phyloP scores from a whole-genome alignment of 2,329 filamentous ascomycete genomes.

The Cyphellophora attinorum region DNA sequence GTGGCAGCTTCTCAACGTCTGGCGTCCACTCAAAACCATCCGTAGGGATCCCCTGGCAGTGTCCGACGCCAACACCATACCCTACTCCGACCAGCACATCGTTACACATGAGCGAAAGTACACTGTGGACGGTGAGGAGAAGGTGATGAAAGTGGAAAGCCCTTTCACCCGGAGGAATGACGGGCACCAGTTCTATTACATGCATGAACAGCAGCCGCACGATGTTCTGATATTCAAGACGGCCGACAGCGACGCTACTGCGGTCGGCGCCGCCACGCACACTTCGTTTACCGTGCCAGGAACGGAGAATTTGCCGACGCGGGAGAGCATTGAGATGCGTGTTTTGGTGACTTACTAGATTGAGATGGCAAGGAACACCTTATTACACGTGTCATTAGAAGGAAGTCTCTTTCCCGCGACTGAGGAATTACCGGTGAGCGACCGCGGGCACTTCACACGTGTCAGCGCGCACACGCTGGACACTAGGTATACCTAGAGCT shows the following conservation, averaged over 20 bases:
- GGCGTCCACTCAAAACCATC: constrained; percentile 40
- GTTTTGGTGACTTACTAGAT: neutral
- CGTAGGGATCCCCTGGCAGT: constrained; percentile 41
- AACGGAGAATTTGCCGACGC: neutral
- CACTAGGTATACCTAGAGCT: too few species aligned
- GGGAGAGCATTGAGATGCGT: neutral
- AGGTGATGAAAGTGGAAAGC: neutral
- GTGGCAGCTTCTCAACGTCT: constrained; percentile 39
- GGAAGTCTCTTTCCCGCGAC: too few species aligned
- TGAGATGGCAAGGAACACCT: too few species aligned
- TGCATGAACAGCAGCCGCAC: neutral
- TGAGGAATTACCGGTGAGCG: too few species aligned
- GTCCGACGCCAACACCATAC: neutral
- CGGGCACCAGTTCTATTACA: neutral
- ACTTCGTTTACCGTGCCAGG: constrained; percentile 34
- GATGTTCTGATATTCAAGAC: neutral
- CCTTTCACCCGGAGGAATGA: constrained; percentile 5
- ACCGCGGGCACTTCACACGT: too few species aligned
- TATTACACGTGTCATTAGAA: too few species aligned
- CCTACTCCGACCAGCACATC: neutral
- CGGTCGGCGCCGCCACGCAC: constrained; percentile 36
- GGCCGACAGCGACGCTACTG: constrained; percentile 1
- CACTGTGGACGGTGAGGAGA: neutral
- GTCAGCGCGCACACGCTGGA: too few species aligned
- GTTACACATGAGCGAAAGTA: neutral